Evolutionary conservation across 306 rosid genomes (phyloP).

Genomic region (Malus domestica): ASM211411v1 NC_041804.1:2466001-2466500

Average conservation of each 20-base stretch:
- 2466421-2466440: neutral
- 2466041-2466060: constrained; percentile 27
- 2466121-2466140: constrained; percentile 38
- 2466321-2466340: neutral
- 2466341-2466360: neutral
- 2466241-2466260: constrained; percentile 37
- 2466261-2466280: constrained; percentile 49
- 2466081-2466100: constrained; percentile 5
- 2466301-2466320: neutral
- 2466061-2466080: constrained; percentile 24
- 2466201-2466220: constrained; percentile 47
- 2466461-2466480: neutral
- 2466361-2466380: neutral
- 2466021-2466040: constrained; percentile 34
- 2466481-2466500: neutral
- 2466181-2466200: constrained; percentile 32
- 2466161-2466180: constrained; percentile 22
- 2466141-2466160: constrained; percentile 34
- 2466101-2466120: constrained; percentile 11
- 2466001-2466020: neutral
- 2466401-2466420: neutral
- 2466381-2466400: neutral
- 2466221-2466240: constrained; percentile 45
- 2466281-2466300: constrained; percentile 40
- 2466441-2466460: neutral